A percentile compares a stretch with the other conserved stretches of the same genome.
Evolutionary conservation across 2,329 filamentous ascomycete species (phyloP).

Genomic region (Cladosporium velox): DNA sequence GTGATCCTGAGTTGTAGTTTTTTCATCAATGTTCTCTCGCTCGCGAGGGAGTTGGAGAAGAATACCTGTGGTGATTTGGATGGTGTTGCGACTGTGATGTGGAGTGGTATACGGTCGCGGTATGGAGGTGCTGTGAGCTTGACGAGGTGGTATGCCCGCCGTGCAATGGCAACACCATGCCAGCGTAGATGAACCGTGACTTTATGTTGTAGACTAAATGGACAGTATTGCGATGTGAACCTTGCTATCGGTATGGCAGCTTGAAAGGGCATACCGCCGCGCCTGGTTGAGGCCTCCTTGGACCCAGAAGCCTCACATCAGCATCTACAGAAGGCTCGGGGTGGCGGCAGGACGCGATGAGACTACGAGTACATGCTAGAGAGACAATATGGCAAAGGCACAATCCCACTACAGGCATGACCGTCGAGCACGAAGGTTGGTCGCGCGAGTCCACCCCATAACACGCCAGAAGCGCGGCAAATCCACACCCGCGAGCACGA

Average conservation of each 20-base stretch:
- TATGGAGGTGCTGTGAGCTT: background rate
- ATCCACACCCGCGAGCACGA: too few species aligned
- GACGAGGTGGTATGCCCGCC: background rate
- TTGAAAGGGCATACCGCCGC: background rate
- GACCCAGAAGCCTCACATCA: background rate
- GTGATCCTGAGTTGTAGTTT: background rate
- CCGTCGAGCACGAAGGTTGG: background rate
- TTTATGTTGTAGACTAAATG: background rate
- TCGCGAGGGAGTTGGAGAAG: background rate
- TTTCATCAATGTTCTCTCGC: background rate
- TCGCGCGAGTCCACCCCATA: background rate
- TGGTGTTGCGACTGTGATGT: background rate
- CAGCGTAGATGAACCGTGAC: background rate
- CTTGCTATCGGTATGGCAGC: background rate
- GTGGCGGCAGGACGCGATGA: background rate
- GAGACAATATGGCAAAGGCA: background rate
- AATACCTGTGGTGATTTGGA: background rate
- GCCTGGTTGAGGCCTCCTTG: background rate
- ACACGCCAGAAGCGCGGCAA: background rate
- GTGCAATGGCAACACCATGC: background rate
- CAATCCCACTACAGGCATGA: background rate
- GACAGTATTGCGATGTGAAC: accelerated
- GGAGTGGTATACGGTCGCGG: background rate
- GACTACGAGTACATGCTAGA: too few species aligned
- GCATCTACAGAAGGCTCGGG: background rate